These are phyloP conservation scores for Dothidotthia symphoricarpi DNA, from an alignment of 2,329 filamentous ascomycete genomes.

Conservation along the genomic window DNA sequence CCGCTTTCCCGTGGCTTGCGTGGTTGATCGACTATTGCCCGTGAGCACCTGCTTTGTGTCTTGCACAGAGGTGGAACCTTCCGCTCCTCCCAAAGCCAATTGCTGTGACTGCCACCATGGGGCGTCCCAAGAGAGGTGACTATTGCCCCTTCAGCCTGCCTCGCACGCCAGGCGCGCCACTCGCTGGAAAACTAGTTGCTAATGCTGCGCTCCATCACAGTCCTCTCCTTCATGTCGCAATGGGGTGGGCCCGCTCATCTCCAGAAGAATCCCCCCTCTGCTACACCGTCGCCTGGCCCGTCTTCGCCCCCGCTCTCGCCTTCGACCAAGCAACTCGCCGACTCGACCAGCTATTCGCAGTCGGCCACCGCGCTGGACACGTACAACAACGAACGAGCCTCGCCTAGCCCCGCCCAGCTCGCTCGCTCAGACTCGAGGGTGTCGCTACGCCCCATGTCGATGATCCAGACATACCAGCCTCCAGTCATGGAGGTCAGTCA, in stretches of 20 bases:
- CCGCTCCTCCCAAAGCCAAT: conserved; percentile 7
- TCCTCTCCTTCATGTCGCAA: conserved; percentile 85
- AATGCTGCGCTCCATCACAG: conserved; percentile 49
- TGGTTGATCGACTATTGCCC: conserved; percentile 16
- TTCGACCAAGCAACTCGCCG: conserved; percentile 20
- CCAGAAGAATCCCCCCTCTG: conserved; percentile 24
- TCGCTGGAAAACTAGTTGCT: conserved; percentile 17
- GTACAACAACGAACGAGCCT: conserved; percentile 24
- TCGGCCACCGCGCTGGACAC: conserved; percentile 34
- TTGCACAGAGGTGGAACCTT: conserved; percentile 9
- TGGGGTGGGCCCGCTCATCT: conserved; percentile 55
- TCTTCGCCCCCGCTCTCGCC: conserved; percentile 35
- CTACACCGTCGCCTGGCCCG: conserved; percentile 31
- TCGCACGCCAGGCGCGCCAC: conserved; percentile 6
- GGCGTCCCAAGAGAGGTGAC: conserved; percentile 40
- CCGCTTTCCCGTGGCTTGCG: conserved; percentile 35
- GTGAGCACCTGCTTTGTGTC: conserved; percentile 13
- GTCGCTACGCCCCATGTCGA: conserved; percentile 73
- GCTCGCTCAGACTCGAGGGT: conserved; percentile 51
- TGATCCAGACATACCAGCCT: conserved; percentile 81
- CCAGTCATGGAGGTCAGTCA: conserved; percentile 79
- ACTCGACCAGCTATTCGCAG: conserved; percentile 21
- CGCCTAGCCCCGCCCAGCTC: conserved; percentile 39
- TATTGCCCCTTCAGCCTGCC: conserved; percentile 10
- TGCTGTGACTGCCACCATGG: conserved; percentile 30